Conservation (phyloP, 2,329 filamentous ascomycete species). For the Emmonsiellopsis sp. region DNA sequence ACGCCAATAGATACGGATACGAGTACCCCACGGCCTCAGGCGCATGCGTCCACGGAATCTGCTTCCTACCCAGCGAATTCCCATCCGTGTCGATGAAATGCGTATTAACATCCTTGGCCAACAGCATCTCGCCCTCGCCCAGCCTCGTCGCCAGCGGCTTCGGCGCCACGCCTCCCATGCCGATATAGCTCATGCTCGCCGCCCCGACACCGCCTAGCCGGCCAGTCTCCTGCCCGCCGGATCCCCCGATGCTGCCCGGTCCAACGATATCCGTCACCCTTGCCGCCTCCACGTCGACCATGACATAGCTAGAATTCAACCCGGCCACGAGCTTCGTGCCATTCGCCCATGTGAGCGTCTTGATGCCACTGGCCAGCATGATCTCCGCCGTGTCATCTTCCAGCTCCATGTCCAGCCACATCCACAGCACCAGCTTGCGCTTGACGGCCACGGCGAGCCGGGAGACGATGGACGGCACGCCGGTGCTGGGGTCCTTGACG, state of each 20-base stretch:
- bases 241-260: constrained; percentile 60
- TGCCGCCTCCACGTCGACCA: constrained; percentile 72
- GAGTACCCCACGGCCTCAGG: constrained; percentile 92
- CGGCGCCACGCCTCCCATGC: constrained; percentile 81
- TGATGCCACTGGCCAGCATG: constrained; percentile 69
- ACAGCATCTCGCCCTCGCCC: constrained; percentile 70
- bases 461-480: constrained; percentile 87
- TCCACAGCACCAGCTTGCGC: constrained; percentile 80
- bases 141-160: constrained; percentile 80
- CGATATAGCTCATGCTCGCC: constrained; percentile 93
- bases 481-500: constrained; percentile 75
- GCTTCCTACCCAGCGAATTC: constrained; percentile 68
- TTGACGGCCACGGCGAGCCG: constrained; percentile 88
- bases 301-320: constrained; percentile 81
- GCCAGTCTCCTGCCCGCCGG: constrained; percentile 54
- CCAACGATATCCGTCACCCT: constrained; percentile 70
- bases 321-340: constrained; percentile 81
- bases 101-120: constrained; percentile 98
- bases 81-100: constrained; percentile 81
- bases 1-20: constrained; percentile 85
- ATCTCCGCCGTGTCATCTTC: constrained; percentile 62
- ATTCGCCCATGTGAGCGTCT: constrained; percentile 83
- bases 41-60: constrained; percentile 84
- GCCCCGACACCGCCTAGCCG: constrained; percentile 76
- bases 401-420: constrained; percentile 92